A percentile compares a stretch with the other conserved stretches of the same genome.
Conservation (phyloP, 1,284 basidiomycete genomes). For the Apiotrichum siamense region DNA sequence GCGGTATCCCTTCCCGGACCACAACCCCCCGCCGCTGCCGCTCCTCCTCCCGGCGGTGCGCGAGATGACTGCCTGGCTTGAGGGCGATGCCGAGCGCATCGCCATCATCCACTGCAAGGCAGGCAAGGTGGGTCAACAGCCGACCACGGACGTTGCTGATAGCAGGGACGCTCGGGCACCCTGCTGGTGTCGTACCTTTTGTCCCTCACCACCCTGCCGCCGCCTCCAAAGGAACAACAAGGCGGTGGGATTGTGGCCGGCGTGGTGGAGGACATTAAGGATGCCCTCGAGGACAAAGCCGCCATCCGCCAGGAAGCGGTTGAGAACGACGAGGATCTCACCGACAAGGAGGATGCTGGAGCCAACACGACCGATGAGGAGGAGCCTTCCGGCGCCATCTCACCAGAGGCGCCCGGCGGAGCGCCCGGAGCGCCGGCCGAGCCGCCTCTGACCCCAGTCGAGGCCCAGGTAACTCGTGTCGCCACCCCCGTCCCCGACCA, state of each 20-base stretch:
- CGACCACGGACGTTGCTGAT: slow-evolving; percentile 35
- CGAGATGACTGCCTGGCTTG: slow-evolving; percentile 73
- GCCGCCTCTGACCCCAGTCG: too few species aligned
- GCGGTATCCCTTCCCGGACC: slow-evolving; percentile 81
- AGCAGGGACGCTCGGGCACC: slow-evolving; percentile 69
- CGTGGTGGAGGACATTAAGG: neutral
- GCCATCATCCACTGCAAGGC: slow-evolving; percentile 88
- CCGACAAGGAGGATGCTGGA: neutral
- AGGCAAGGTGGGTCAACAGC: slow-evolving; percentile 33
- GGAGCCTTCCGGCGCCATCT: too few species aligned
- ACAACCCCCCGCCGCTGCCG: slow-evolving; percentile 77
- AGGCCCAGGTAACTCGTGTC: too few species aligned
- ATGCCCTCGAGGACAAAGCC: slow-evolving; percentile 2
- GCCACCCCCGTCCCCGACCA: too few species aligned
- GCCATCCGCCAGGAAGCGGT: slow-evolving; percentile 4
- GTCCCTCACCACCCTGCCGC: slow-evolving; percentile 53
- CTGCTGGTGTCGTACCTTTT: slow-evolving; percentile 73
- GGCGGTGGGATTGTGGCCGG: neutral
- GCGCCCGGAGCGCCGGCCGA: too few species aligned
- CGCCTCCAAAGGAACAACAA: slow-evolving; percentile 45
- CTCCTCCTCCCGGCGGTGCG: slow-evolving; percentile 68
- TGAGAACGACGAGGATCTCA: neutral
- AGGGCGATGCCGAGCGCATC: slow-evolving; percentile 61
- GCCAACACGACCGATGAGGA: neutral
- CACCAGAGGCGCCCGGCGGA: too few species aligned